A percentile compares a stretch with the other conserved stretches of the same genome.
Conservation (phyloP, 768 basidiomycete genomes). For the Lactarius akahatsu region DNA sequence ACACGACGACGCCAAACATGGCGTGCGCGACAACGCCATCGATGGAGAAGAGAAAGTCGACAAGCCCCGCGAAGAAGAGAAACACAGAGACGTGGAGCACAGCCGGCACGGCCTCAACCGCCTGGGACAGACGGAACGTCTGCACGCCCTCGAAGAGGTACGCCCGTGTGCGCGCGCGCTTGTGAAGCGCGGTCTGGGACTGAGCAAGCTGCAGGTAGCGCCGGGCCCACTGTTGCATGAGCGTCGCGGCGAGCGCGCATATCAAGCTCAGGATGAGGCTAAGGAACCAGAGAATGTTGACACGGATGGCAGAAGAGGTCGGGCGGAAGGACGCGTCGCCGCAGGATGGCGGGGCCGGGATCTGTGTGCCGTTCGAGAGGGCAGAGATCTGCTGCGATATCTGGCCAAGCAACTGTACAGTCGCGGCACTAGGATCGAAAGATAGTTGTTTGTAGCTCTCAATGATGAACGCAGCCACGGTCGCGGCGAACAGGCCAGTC, state of each 20-base stretch:
- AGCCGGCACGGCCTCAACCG: constrained; percentile 7
- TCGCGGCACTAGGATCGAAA: background rate
- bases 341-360: background rate
- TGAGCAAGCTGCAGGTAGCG: constrained; percentile 13
- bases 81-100: constrained; percentile 18
- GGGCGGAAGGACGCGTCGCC: constrained; percentile 3
- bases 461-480: constrained; percentile 21
- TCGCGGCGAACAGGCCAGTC: constrained; percentile 24
- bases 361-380: background rate
- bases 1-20: background rate
- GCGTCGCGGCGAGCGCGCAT: constrained; percentile 13
- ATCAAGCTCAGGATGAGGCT: constrained; percentile 20
- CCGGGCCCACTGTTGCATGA: constrained; percentile 22
- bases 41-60: constrained; percentile 22
- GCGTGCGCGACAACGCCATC: background rate
- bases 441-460: constrained; percentile 21
- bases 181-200: constrained; percentile 1
- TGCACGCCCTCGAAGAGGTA: constrained; percentile 20
- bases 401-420: constrained; percentile 15
- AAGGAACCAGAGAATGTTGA: constrained; percentile 27
- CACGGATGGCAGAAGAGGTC: constrained; percentile 5
- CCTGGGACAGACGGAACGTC: constrained; percentile 3
- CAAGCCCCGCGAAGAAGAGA: constrained; percentile 17
- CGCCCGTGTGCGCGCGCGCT: constrained; percentile 13
- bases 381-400: constrained; percentile 21